Evolutionary conservation across 139 green algal species (phyloP).

Genomic region (Picochlorum sp.): DNA sequence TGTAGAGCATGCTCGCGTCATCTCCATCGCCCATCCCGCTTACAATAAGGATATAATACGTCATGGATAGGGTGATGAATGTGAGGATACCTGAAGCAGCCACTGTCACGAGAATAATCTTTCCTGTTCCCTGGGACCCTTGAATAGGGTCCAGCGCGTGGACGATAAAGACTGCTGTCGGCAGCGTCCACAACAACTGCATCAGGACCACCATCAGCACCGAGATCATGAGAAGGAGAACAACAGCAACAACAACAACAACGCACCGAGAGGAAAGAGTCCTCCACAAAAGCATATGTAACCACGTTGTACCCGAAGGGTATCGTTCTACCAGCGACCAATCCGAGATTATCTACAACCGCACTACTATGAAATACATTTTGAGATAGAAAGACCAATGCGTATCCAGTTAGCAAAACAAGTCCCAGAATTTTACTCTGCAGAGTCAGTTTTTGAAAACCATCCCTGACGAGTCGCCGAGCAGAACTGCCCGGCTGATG

Average conservation of each 20-base stretch:
- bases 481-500: too few species aligned
- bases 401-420: not conserved
- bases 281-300: slow-evolving; percentile 30
- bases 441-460: too few species aligned
- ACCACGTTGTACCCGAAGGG: slow-evolving; percentile 30
- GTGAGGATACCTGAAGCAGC: slow-evolving; percentile 30
- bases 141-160: slow-evolving; percentile 70
- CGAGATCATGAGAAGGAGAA: too few species aligned
- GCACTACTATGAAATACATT: not conserved
- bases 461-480: too few species aligned
- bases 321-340: slow-evolving; percentile 28
- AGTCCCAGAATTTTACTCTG: too few species aligned
- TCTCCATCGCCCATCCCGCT: not conserved
- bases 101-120: slow-evolving; percentile 58
- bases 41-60: slow-evolving; percentile 31
- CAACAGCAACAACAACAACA: too few species aligned
- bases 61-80: slow-evolving; percentile 54
- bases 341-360: slow-evolving; percentile 8
- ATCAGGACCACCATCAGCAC: not conserved
- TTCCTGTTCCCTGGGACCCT: slow-evolving; percentile 70
- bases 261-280: slow-evolving; percentile 19
- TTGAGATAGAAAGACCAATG: not conserved
- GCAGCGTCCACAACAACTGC: not conserved
- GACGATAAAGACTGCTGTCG: not conserved
- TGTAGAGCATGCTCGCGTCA: slow-evolving; percentile 34